Percentiles rank a stretch among this genome's conserved stretches.
Evolutionary conservation across 2,329 filamentous ascomycete genomes (phyloP).

Genomic region (Phaeomoniella chlamydospora): DNA sequence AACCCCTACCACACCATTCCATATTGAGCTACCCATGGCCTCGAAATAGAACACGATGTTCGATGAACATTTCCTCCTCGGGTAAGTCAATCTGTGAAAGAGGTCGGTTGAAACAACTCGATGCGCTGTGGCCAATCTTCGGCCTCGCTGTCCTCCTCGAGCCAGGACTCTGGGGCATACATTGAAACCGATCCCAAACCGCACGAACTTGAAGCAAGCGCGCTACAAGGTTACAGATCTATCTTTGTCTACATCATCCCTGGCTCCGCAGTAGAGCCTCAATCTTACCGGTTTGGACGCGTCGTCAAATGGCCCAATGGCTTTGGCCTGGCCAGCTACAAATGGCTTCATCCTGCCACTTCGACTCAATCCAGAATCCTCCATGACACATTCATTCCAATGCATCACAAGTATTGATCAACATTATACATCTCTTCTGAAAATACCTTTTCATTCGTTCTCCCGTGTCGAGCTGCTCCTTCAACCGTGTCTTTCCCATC

Average conservation of each 20-base stretch:
- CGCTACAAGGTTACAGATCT: background rate
- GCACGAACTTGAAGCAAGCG: background rate
- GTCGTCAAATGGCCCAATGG: background rate
- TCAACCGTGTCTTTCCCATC: too few relatives aligned
- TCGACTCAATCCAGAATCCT: too few relatives aligned
- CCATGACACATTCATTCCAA: too few relatives aligned
- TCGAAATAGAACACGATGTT: background rate
- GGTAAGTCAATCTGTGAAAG: background rate
- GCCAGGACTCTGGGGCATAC: background rate
- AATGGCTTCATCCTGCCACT: background rate
- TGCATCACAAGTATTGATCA: too few relatives aligned
- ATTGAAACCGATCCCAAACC: background rate
- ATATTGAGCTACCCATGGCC: background rate
- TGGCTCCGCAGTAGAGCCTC: background rate
- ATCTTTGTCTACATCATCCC: background rate
- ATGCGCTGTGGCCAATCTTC: background rate
- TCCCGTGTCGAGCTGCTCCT: too few relatives aligned
- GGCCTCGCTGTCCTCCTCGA: background rate
- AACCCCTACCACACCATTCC: too few relatives aligned
- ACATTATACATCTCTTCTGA: too few relatives aligned
- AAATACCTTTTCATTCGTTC: too few relatives aligned
- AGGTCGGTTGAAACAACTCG: background rate
- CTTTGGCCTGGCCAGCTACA: background rate
- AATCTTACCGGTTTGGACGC: background rate
- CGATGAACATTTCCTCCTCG: background rate